phyloP scores from a whole-genome alignment of 768 basidiomycete genomes.

The Mycena capillaripes region DNA sequence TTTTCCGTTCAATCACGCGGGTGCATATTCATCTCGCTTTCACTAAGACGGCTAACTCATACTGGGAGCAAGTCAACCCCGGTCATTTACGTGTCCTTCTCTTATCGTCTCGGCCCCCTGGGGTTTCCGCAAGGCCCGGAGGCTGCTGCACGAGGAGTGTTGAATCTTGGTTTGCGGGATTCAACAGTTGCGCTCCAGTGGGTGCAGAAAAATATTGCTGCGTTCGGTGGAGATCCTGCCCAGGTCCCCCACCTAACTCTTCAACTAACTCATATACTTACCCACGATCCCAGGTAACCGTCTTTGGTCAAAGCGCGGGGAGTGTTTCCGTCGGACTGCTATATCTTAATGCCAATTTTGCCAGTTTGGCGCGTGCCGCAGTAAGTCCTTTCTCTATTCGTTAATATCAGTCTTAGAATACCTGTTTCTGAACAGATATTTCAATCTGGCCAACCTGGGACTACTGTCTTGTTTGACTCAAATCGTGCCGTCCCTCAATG shows the following conservation, averaged over 20 bases:
- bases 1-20: not conserved
- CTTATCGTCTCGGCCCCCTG: constrained; percentile 39
- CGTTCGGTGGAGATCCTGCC: constrained; percentile 50
- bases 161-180: constrained; percentile 48
- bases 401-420: not conserved
- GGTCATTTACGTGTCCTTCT: constrained; percentile 37
- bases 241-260: constrained; percentile 25
- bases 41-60: not conserved
- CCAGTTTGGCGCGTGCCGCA: not conserved
- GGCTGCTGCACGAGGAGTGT: constrained; percentile 37
- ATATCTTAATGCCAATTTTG: not conserved
- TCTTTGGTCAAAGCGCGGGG: constrained; percentile 1
- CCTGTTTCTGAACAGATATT: not conserved
- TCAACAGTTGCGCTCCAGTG: constrained; percentile 44
- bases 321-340: not conserved
- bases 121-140: constrained; percentile 54
- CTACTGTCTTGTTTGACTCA: not conserved
- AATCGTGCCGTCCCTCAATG: not conserved
- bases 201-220: constrained; percentile 61
- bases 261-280: not conserved
- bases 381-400: not conserved
- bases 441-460: not conserved
- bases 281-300: not conserved
- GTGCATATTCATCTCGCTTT: not conserved
- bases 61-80: not conserved